Percentiles rank a stretch among this genome's conserved stretches.
Evolutionary conservation across 441 rosid genomes (phyloP).

Genomic region (Sinapis alba): DNA sequence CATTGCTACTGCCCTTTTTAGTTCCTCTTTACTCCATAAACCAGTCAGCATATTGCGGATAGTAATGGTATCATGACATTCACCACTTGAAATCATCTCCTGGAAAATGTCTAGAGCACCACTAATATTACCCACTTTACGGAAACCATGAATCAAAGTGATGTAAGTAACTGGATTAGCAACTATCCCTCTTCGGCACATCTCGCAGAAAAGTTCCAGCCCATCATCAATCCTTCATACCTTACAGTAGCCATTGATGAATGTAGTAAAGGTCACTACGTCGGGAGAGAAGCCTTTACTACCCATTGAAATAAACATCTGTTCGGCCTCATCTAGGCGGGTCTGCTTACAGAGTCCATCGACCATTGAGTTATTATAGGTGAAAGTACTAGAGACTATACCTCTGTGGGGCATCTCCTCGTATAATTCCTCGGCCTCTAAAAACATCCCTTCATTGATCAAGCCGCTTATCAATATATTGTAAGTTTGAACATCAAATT

Average conservation of each 20-base stretch:
- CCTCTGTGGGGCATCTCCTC: not conserved
- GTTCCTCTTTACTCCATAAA: not conserved
- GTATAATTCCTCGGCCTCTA: not conserved
- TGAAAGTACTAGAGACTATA: not conserved
- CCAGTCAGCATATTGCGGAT: not conserved
- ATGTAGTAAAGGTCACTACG: not conserved
- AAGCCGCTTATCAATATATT: not conserved
- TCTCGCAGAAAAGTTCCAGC: not conserved
- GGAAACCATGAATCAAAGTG: not conserved
- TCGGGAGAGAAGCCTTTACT: not conserved
- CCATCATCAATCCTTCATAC: not conserved
- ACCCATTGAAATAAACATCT: not conserved
- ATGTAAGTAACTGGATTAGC: not conserved
- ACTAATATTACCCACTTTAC: not conserved
- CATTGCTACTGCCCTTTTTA: not conserved
- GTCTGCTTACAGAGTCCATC: not conserved
- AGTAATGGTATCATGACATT: not conserved
- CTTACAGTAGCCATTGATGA: not conserved
- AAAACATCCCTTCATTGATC: not conserved
- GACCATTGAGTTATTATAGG: not conserved
- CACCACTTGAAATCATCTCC: not conserved
- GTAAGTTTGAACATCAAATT: not conserved
- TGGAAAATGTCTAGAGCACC: not conserved
- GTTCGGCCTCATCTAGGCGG: not conserved
- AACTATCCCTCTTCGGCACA: not conserved